These are phyloP conservation scores for Lolium rigidum DNA, from an alignment of 176 grass and related monocot genomes.

Conservation along the genomic window DNA sequence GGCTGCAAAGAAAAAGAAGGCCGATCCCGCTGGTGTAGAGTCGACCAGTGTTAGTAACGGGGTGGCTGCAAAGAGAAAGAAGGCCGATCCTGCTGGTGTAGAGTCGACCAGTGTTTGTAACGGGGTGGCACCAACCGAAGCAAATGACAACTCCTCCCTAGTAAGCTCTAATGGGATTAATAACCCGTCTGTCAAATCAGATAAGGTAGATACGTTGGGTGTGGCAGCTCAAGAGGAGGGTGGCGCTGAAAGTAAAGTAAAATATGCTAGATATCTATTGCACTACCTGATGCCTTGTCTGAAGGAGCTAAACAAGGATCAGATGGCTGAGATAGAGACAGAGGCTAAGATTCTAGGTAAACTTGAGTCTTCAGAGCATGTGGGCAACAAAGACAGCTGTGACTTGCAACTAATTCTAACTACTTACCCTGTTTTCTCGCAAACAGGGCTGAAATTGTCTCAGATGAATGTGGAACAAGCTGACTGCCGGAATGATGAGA, in stretches of 20 bases:
- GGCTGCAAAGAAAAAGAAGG: too few relatives aligned
- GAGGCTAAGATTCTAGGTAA: slow-evolving; percentile 66
- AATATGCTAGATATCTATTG: slow-evolving; percentile 59
- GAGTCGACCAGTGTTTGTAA: slow-evolving; percentile 7
- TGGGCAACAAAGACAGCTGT: slow-evolving; percentile 12
- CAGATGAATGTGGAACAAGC: slow-evolving; percentile 50
- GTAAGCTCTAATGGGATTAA: not conserved
- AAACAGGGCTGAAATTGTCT: slow-evolving; percentile 47
- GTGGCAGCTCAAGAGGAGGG: slow-evolving; percentile 12
- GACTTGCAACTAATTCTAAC: slow-evolving; percentile 21
- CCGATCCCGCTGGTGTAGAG: too few relatives aligned
- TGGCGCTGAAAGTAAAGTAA: slow-evolving; percentile 39
- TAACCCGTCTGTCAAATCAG: not conserved
- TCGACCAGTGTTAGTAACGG: too few relatives aligned
- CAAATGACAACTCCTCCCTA: not conserved
- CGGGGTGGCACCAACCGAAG: not conserved
- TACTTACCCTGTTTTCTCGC: slow-evolving; percentile 8
- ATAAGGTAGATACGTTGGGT: slow-evolving; percentile 21
- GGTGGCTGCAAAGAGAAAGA: too few relatives aligned
- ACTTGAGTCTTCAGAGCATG: slow-evolving; percentile 21
- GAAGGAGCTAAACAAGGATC: slow-evolving; percentile 54
- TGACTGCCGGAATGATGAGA: slow-evolving; percentile 56
- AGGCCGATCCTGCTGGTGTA: not conserved
- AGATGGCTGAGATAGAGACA: slow-evolving; percentile 58
- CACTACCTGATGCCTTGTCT: slow-evolving; percentile 66